Evolutionary conservation across 2,329 filamentous ascomycete species (phyloP).

Genomic region (Chlorencoelia australis): DNA sequence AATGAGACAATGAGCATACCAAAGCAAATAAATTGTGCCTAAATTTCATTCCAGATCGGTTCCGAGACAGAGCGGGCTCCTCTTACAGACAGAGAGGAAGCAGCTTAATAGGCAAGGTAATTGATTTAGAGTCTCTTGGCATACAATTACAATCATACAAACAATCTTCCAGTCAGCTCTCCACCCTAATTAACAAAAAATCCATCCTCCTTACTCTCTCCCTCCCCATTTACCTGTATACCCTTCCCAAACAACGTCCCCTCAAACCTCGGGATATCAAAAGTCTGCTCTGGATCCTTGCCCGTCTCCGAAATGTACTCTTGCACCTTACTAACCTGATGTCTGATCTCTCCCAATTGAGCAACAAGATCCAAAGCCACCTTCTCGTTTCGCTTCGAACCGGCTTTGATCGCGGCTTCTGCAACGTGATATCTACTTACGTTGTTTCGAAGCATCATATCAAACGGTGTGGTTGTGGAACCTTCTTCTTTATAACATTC

Average conservation of each 20-base stretch:
- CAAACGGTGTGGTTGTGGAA: conserved; percentile 56
- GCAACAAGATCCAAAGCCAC: conserved; percentile 36
- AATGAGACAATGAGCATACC: too few species aligned
- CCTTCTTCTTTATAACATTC: conserved; percentile 56
- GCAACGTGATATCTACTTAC: conserved; percentile 52
- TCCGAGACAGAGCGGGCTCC: too few species aligned
- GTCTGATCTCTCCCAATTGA: conserved; percentile 37
- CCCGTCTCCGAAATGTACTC: conserved; percentile 43
- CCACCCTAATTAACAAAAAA: conserved; percentile 23
- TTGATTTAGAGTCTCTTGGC: too few species aligned
- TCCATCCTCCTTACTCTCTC: conserved; percentile 18
- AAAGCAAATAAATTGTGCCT: too few species aligned
- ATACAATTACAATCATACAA: too few species aligned
- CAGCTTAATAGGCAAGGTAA: too few species aligned
- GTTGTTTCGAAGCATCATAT: conserved; percentile 57
- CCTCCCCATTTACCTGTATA: conserved; percentile 3
- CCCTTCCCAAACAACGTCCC: conserved; percentile 17
- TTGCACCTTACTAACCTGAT: conserved; percentile 37
- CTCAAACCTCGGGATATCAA: conserved; percentile 37
- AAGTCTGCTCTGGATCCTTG: conserved; percentile 43
- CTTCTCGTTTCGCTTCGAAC: conserved; percentile 36
- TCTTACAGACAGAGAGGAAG: too few species aligned
- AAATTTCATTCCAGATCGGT: too few species aligned
- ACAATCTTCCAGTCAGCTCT: neutral
- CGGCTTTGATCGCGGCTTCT: conserved; percentile 41